phyloP scores from a whole-genome alignment of 2,329 filamentous ascomycete species.

The Colletotrichum caudatum region DNA sequence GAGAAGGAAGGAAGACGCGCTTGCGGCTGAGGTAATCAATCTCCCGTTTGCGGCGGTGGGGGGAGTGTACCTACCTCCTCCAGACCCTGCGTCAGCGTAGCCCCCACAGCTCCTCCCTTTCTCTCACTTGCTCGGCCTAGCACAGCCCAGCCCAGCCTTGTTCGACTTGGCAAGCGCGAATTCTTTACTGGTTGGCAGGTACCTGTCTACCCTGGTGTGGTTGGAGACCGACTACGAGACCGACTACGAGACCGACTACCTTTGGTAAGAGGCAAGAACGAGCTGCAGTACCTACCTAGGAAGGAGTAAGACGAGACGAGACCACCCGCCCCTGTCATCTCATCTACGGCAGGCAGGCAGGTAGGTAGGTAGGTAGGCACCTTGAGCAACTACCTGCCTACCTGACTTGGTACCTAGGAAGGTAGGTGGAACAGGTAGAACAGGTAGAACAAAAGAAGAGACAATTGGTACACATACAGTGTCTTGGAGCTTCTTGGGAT shows the following conservation, averaged over 20 bases:
- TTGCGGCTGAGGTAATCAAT: slow-evolving; percentile 12
- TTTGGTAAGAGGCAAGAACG: not conserved
- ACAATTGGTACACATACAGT: not conserved
- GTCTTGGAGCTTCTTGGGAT: not conserved
- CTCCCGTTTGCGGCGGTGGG: slow-evolving; percentile 7
- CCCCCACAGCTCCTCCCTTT: not conserved
- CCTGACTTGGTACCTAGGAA: no score
- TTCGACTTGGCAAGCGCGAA: slow-evolving; percentile 4
- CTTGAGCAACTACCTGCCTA: not conserved
- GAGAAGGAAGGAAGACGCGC: not conserved
- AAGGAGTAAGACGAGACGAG: not conserved
- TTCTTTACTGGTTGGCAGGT: no score
- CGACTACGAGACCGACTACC: no score
- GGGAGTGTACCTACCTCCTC: not conserved
- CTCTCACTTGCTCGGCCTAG: not conserved
- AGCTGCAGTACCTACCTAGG: not conserved
- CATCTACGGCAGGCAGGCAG: not conserved
- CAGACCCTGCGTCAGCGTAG: slow-evolving; percentile 13
- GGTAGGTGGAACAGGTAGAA: no score
- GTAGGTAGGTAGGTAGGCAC: not conserved
- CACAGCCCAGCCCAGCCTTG: not conserved
- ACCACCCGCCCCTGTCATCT: not conserved
- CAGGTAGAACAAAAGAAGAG: not conserved
- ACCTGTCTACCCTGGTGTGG: no score
- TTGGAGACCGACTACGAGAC: no score